Percentiles rank a stretch among this genome's conserved stretches.
phyloP scores from a whole-genome alignment of 345 rosid species.

The Linum tenue region DNA sequence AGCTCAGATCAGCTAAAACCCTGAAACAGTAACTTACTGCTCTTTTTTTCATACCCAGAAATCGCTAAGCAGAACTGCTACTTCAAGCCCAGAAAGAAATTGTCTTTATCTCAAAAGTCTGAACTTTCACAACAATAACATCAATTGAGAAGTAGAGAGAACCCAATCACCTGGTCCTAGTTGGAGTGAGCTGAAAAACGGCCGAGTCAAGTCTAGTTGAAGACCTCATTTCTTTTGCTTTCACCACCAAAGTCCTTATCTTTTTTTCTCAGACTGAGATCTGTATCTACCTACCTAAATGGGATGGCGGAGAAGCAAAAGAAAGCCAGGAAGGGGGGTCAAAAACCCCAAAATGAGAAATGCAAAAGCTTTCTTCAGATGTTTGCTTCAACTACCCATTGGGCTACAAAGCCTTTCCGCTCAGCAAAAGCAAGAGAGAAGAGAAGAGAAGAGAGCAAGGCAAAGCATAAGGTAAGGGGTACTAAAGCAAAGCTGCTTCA shows the following conservation, averaged over 20 bases:
- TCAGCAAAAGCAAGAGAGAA: background rate
- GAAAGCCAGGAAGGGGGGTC: background rate
- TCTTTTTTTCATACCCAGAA: too few species aligned
- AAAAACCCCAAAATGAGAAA: background rate
- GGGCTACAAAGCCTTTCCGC: background rate
- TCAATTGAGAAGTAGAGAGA: background rate
- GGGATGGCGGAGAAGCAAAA: background rate
- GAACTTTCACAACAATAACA: background rate
- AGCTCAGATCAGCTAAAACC: background rate
- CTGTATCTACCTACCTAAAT: background rate
- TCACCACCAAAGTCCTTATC: slow-evolving; percentile 15
- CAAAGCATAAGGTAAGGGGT: background rate
- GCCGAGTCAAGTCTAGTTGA: slow-evolving; percentile 78
- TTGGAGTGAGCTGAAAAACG: slow-evolving; percentile 94
- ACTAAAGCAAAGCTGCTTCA: background rate
- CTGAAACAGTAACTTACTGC: background rate
- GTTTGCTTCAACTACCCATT: background rate
- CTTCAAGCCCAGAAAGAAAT: background rate
- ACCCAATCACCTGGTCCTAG: slow-evolving; percentile 69
- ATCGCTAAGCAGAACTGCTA: background rate
- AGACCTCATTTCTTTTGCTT: slow-evolving; percentile 46
- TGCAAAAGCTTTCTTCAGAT: background rate
- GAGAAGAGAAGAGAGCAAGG: background rate
- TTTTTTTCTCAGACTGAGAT: slow-evolving; percentile 11
- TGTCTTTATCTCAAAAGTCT: background rate